Evolutionary conservation across 108 stramenopile genomes (phyloP).

Genomic region (Nannochloropsis salina): DNA sequence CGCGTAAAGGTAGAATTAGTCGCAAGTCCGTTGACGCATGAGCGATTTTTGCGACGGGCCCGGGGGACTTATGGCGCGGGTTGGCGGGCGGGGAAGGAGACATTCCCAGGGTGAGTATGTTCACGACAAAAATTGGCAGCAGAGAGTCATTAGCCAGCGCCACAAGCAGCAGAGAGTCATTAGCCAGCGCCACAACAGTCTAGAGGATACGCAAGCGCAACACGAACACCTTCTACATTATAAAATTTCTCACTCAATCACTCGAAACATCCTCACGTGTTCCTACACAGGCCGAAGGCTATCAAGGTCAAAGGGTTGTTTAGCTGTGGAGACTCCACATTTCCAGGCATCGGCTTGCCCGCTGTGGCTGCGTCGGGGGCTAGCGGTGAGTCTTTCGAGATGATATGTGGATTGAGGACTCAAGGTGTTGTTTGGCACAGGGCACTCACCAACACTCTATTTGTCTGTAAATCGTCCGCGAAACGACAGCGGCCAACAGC

Average conservation of each 20-base stretch:
- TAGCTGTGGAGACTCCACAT: slow-evolving; percentile 75
- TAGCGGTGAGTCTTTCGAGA: slow-evolving; percentile 41
- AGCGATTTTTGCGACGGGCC: slow-evolving; percentile 70
- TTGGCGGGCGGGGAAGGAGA: slow-evolving; percentile 75
- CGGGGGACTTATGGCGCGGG: slow-evolving; percentile 77
- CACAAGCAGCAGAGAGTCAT: too few species aligned
- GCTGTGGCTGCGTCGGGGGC: slow-evolving; percentile 87
- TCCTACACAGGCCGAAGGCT: neutral
- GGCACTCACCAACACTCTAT: neutral
- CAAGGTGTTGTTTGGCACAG: neutral
- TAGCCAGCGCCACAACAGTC: too few species aligned
- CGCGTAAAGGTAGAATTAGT: slow-evolving; percentile 66
- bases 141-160: too few species aligned
- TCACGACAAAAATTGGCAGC: neutral
- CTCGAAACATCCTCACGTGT: too few species aligned
- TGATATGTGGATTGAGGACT: neutral
- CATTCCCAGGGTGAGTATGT: slow-evolving; percentile 40
- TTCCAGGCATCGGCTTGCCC: slow-evolving; percentile 88
- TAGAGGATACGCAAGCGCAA: too few species aligned
- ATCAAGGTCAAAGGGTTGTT: slow-evolving; percentile 27
- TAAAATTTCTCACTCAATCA: too few species aligned
- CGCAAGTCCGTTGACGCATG: slow-evolving; percentile 82
- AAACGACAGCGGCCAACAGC: slow-evolving; percentile 22
- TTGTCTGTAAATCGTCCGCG: neutral
- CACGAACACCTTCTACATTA: too few species aligned